Evolutionary conservation across 352 stramenopile genomes (phyloP), one percentile per base, ranked within the genome.

Genomic region (Globisporangium barbulae): DNA sequence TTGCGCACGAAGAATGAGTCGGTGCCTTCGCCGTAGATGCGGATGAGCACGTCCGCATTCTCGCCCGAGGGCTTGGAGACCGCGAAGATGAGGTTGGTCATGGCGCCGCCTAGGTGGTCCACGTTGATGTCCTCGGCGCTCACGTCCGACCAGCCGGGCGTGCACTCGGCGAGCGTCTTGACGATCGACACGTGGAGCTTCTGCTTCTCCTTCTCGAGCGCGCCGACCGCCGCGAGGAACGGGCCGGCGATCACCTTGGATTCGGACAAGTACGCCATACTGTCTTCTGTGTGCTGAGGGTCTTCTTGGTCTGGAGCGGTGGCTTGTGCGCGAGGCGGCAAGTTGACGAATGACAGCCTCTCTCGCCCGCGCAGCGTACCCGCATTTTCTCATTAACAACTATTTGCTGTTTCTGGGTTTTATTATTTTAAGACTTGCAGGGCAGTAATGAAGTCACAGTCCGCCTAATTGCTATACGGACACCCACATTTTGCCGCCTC

Each of bases 61-160:
- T 90, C 70, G 45, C 81, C 81, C 17, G 72, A 67, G 13, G 79
- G 72, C 57, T 91, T 94, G 63, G 84, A 85, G 39, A 91, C 81
- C 12, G 76, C 73, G 64, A 94, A 92, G 71, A 94, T 92, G 65
- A 94, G 71, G 67, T 94, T 94, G 19, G 86, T 93, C 86, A 93
- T 93, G 21, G 86, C 86, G 59, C 86, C 86, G 63, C 84, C 80
- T 31, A 93, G 31, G 61, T 89, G 76, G 47, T 86, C 69, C 49
- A 93, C 72, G 67, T 87, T 74, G 22, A 93, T 74, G 59, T 79
- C 72, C 59, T 88, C 71, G 12, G 77, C 70, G 22, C 76, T 66
- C 55, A 87, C 77, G 65, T 81, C 64, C 25, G 21, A 54, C 84
- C 84, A 93, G 25, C 73, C 76, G n/a, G 78, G 76, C 58, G 82